phyloP scores from a whole-genome alignment of 306 rosid genomes.

The Fragaria iinumae region DNA sequence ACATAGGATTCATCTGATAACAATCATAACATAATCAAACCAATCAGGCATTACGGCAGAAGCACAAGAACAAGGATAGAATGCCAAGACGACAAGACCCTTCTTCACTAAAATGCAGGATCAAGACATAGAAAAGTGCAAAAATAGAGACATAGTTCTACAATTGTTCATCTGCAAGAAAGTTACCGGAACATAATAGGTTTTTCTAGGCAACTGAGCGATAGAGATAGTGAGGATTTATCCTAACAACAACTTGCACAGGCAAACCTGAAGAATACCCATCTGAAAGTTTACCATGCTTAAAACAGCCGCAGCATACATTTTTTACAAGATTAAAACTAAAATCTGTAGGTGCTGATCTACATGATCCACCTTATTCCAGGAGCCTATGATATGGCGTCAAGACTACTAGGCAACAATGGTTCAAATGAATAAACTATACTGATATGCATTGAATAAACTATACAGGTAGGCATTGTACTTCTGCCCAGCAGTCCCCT shows the following conservation, averaged over 20 bases:
- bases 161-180: neutral
- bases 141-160: neutral
- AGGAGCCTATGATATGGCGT: neutral
- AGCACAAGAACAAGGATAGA: neutral
- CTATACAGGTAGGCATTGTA: neutral
- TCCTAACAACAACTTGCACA: neutral
- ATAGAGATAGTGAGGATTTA: neutral
- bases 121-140: neutral
- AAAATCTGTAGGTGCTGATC: neutral
- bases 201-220: neutral
- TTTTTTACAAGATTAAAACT: neutral
- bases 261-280: neutral
- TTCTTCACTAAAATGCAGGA: neutral
- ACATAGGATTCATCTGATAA: neutral
- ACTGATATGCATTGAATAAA: too few species aligned
- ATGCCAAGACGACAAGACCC: too few species aligned
- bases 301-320: neutral
- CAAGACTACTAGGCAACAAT: neutral
- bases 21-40: neutral
- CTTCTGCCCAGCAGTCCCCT: neutral
- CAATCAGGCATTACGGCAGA: neutral
- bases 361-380: neutral
- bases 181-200: neutral
- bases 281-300: neutral
- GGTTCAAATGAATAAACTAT: neutral